Evolutionary conservation across 2,329 filamentous ascomycete species (phyloP).

Genomic region (Myriosclerotinia curreyana): DNA sequence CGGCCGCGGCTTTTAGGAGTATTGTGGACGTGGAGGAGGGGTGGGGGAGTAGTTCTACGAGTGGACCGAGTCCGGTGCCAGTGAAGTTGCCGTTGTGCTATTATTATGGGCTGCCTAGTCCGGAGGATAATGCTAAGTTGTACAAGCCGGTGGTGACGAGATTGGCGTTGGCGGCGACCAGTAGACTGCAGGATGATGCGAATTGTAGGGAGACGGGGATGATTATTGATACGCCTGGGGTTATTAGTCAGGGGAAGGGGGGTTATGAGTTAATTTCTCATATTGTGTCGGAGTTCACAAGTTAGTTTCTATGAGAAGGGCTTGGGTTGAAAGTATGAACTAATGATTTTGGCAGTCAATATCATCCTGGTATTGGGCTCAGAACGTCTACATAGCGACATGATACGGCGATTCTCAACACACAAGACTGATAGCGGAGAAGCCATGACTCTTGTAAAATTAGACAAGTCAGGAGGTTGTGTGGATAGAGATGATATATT

Average conservation of each 20-base stretch:
- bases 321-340: not conserved
- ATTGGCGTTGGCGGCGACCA: conserved; percentile 74
- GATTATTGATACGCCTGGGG: conserved; percentile 78
- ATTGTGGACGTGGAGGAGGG: conserved; percentile 85
- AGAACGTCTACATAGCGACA: conserved; percentile 69
- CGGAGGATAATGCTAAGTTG: conserved; percentile 68
- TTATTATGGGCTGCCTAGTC: conserved; percentile 72
- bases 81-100: conserved; percentile 92
- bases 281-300: conserved; percentile 67
- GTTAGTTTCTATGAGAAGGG: conserved; percentile 38
- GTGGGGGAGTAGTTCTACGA: conserved; percentile 88
- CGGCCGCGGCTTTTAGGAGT: conserved; percentile 80
- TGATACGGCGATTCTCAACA: conserved; percentile 64
- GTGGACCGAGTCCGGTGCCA: conserved; percentile 80
- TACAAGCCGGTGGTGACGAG: conserved; percentile 73
- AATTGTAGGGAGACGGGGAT: conserved; percentile 71
- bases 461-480: conserved; percentile 84
- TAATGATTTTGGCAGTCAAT: conserved; percentile 53
- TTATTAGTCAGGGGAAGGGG: conserved; percentile 61
- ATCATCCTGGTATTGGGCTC: conserved; percentile 80
- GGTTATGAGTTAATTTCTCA: conserved; percentile 78
- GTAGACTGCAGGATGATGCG: conserved; percentile 71
- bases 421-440: conserved; percentile 60
- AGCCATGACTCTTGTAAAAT: conserved; percentile 67
- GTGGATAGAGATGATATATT: conserved; percentile 72